A percentile compares a stretch with the other conserved stretches of the same genome.
Conservation (phyloP, 768 basidiomycete genomes). For the Tylopilus sp. region DNA sequence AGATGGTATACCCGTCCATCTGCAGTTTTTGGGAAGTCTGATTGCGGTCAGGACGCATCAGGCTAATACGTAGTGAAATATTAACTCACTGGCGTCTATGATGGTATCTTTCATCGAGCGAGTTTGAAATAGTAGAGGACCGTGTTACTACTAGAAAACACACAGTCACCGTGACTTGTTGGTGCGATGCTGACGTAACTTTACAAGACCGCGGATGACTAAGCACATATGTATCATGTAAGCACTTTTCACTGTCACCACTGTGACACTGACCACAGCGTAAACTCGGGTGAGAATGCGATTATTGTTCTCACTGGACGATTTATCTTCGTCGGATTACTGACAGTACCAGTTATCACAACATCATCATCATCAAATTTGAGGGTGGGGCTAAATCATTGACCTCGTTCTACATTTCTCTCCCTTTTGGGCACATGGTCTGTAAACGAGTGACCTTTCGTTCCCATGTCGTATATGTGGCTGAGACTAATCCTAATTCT, state of each 20-base stretch:
- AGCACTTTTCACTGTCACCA: neutral
- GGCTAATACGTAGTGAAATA: neutral
- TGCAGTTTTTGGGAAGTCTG: slow-evolving; percentile 75
- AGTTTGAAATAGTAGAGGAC: neutral
- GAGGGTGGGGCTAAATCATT: no score
- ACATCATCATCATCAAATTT: neutral
- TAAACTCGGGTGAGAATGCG: neutral
- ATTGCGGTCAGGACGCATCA: neutral
- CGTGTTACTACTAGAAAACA: no score
- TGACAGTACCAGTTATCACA: neutral
- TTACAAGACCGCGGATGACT: neutral
- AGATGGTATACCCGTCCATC: slow-evolving; percentile 79
- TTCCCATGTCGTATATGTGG: neutral
- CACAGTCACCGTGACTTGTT: no score
- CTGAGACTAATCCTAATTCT: neutral
- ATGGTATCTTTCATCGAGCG: slow-evolving; percentile 56
- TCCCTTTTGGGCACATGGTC: no score
- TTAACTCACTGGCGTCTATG: slow-evolving; percentile 62
- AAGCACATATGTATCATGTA: slow-evolving; percentile 7
- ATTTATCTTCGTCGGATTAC: neutral
- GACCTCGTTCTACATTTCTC: no score
- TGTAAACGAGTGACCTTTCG: neutral
- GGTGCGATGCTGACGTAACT: no score
- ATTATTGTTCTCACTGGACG: neutral
- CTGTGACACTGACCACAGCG: no score